These are phyloP conservation scores for Lepidium campestre DNA, from an alignment of 441 rosid species.

Conservation along the genomic window DNA sequence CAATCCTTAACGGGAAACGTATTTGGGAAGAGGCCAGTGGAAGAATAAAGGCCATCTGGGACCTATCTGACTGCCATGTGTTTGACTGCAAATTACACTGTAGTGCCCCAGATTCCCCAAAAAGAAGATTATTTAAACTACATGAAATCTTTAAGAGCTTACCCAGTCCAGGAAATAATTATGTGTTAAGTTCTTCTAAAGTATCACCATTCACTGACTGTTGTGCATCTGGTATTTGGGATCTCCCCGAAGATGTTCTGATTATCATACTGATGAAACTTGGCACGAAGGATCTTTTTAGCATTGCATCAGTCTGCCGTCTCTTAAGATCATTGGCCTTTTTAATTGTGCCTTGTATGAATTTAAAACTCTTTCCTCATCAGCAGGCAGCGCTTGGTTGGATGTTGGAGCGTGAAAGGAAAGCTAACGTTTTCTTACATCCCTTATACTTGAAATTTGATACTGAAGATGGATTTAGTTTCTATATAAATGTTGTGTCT, in stretches of 20 bases:
- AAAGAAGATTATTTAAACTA: conserved; percentile 59
- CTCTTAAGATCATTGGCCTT: conserved; percentile 65
- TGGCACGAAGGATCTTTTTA: conserved; percentile 57
- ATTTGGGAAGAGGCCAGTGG: conserved; percentile 27
- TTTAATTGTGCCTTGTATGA: conserved; percentile 76
- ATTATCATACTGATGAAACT: conserved; percentile 46
- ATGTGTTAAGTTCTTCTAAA: conserved; percentile 36
- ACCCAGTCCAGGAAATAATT: conserved; percentile 45
- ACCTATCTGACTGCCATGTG: conserved; percentile 73
- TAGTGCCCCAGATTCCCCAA: conserved; percentile 41
- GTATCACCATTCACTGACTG: conserved; percentile 36
- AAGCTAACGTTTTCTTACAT: conserved; percentile 52
- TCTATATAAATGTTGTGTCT: conserved; percentile 58
- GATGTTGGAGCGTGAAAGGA: conserved; percentile 89
- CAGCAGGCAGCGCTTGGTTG: conserved; percentile 89
- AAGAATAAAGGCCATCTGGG: conserved; percentile 43
- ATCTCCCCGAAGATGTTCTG: conserved; percentile 60
- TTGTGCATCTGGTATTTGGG: conserved; percentile 60
- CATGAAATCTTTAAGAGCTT: conserved; percentile 73
- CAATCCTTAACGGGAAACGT: conserved; percentile 36
- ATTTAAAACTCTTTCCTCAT: conserved; percentile 84
- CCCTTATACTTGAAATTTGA: conserved; percentile 58
- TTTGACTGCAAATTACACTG: conserved; percentile 61
- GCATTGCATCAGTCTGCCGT: conserved; percentile 65
- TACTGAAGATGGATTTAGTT: conserved; percentile 67